A percentile compares a stretch with the other conserved stretches of the same genome.
These are phyloP conservation scores for Cryphonectria nitschkei DNA, from an alignment of 2,329 filamentous ascomycete species.

Conservation along the genomic window DNA sequence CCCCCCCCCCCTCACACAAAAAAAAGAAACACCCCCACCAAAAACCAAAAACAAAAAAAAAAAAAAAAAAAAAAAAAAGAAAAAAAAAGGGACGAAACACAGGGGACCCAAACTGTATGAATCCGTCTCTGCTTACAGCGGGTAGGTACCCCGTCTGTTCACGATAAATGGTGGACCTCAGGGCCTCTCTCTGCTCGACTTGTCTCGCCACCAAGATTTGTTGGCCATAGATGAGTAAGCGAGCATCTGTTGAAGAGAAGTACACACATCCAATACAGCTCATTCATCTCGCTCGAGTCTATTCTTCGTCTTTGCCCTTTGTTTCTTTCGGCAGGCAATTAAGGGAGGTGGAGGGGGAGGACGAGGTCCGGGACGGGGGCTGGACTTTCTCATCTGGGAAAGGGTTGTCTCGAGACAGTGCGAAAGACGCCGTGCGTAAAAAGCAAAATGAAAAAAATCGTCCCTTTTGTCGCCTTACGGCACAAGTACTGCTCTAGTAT, in stretches of 20 bases:
- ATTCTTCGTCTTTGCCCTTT: not conserved
- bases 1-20: no score
- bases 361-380: not conserved
- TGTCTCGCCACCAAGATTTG: not conserved
- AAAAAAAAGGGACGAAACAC: not conserved
- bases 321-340: conserved; percentile 1
- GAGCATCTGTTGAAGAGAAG: no score
- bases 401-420: conserved; percentile 18
- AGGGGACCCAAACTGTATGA: not conserved
- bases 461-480: not conserved
- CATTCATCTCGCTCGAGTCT: not conserved
- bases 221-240: not conserved
- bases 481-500: not conserved
- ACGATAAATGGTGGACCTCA: not conserved
- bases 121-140: not conserved
- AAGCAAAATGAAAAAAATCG: not conserved
- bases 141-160: not conserved
- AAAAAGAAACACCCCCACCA: no score
- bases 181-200: not conserved
- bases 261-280: no score
- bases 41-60: not conserved
- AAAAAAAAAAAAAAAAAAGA: not conserved
- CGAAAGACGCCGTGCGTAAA: not conserved
- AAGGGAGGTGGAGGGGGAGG: no score
- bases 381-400: conserved; percentile 18